phyloP scores from a whole-genome alignment of 352 stramenopile species.

The Pilasporangium apinafurcum region DNA sequence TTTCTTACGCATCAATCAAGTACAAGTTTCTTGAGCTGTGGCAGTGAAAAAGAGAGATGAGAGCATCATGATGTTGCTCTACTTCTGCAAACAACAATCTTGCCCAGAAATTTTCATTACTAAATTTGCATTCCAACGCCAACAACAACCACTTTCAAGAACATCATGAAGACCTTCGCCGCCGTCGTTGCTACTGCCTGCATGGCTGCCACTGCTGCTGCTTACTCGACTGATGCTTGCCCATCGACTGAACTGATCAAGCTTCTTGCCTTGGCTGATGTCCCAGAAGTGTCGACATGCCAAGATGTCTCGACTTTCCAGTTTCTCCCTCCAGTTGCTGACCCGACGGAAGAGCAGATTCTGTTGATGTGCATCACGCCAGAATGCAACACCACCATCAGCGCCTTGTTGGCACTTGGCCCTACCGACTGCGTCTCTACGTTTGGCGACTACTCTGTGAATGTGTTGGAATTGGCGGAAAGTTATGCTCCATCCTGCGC shows the following conservation, averaged over 20 bases:
- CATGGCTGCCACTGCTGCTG: slow-evolving; percentile 15
- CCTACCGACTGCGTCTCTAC: slow-evolving; percentile 35
- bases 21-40: no score
- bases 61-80: no score
- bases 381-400: slow-evolving; percentile 25
- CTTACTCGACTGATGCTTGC: slow-evolving; percentile 21
- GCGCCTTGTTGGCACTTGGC: slow-evolving; percentile 16
- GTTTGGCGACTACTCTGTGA: slow-evolving; percentile 33
- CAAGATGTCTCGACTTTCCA: slow-evolving; percentile 19
- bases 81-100: no score
- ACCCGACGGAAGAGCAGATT: slow-evolving; percentile 19
- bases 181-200: slow-evolving; percentile 12
- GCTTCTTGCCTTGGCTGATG: slow-evolving; percentile 13
- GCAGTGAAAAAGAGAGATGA: no score
- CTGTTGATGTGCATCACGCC: slow-evolving; percentile 28
- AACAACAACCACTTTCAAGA: slow-evolving; percentile 13
- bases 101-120: no score
- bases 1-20: no score
- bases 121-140: slow-evolving; percentile 23
- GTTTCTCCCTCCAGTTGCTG: slow-evolving; percentile 22
- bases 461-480: slow-evolving; percentile 34
- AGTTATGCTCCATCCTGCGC: slow-evolving; percentile 30
- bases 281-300: slow-evolving; percentile 11
- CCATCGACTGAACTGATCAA: slow-evolving; percentile 21
- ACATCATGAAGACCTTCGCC: slow-evolving; percentile 31